Base-by-base conservation (phyloP, 2,329 filamentous ascomycete species). In the Chalara sp. region DNA sequence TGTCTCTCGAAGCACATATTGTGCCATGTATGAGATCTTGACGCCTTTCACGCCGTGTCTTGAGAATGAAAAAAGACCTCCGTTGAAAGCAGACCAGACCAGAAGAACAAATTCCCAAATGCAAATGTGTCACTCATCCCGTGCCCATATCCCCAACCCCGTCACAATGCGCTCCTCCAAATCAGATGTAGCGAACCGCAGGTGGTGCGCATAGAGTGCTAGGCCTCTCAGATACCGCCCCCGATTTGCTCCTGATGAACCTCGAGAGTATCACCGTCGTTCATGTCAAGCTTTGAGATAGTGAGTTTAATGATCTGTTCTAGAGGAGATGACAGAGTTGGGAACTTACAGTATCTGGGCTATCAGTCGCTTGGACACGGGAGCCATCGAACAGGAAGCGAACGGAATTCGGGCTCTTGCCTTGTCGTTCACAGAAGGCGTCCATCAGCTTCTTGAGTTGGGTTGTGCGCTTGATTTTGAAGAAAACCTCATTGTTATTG, bases 401-500 rank as follows among this genome's bases (percentile, higher is more conserved):
- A 44, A 97, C 92, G 5, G 88, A 92, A 33, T 76, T 81, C 6
- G 84, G 74, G 33, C 85, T 82, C 76, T 97, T 97, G 62, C 93
- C 93, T 68, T 96, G 91, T 29, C 93, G 83, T 60, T 97, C 92
- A 70, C 93, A 99, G 70, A 97, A 99, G 21, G 93, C 93, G 55
- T 89, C 86, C 93, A 99, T 99, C 50, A 99, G 78, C 76, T 99
- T 99, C 74, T 96, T 93, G 1, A 99, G 81, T 68, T 90, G 88
- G 1, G 93, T 99, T 28, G 86, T 90, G 37, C 91, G 83, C 84
- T 99, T 99, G 75, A 99, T 99, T 78, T 99, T 99, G 78, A 99
- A 99, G 71, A 97, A 99, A 63, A 99, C 92, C 68, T 99, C 93
- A 69, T 99, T 99, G 75, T 96, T 96, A 75, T 95, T 96, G 63